Base-by-base conservation (phyloP, 164 flowering plant species). In the Saururus chinensis region DNA sequence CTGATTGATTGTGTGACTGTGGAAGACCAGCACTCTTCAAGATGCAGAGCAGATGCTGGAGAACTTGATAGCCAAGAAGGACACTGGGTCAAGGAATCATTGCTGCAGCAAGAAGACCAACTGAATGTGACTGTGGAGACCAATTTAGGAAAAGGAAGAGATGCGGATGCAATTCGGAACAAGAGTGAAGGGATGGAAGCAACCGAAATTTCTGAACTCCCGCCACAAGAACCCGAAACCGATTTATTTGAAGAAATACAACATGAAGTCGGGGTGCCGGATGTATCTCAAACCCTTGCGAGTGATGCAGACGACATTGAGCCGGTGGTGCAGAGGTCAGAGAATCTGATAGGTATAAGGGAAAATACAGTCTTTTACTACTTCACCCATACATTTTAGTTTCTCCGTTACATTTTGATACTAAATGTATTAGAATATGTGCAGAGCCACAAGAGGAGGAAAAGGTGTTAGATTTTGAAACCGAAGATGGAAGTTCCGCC, bases 401-500 rank as follows among this genome's bases (percentile, higher is more conserved):
- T 54, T 21, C 1, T 10, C 24, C 25, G 16, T 7, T 4, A 14
- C 37, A 13, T 56, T 58, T n/a, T 12, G 49, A 17, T 45, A 7
- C 49, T 45, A 12, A 13, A 45, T 12, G 49, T 45, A 45, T 17
- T 7, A 12, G 14, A 30, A 14, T 53, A 1, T 8, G 24, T 62
- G 70, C 74, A 74, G 81, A 52, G 56, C 65, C 69, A 55, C 79
- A 72, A 58, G 87, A 74, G 42, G 59, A 54, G 1, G 19, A 22
- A 1, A 64, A 65, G 61, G 49, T 68, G 41, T 60, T 56, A 19
- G 65, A 22, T 45, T 70, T 66, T 49, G 80, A 74, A 66, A 55
- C 60, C 17, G 77, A 79, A 53, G 76, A 64, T 23, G 84, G 73
- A 64, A 72, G 82, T 49, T 73, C 81, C 40, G 74, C 75, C 37